Base-by-base conservation (phyloP, 2,329 filamentous ascomycete species). In the Pseudocercospora eumusae region DNA sequence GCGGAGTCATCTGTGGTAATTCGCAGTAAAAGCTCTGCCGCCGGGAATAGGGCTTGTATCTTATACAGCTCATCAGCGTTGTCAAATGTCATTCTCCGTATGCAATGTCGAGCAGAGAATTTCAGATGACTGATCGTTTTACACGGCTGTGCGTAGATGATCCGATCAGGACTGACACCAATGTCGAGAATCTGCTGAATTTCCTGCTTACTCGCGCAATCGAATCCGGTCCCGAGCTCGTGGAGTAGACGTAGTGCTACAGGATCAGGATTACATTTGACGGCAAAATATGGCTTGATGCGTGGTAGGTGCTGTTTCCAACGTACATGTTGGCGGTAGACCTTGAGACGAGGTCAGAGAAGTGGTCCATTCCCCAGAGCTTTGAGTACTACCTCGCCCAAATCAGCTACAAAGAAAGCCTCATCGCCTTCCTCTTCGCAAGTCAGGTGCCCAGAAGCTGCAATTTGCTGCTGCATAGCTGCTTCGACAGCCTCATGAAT, bases 61-160 rank as follows among this genome's bases (percentile, higher is more conserved):
- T 99, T 99, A 86, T 93, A 92, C 56, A 99, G 86, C 83, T 99
- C 95, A 77, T 99, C 95, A 75, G 90, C 87, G 72, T 99, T 99
- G 84, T 99, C 95, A 75, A 99, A 98, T 1, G 95, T 99, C 93
- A 99, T 98, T 83, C 96, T 91, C 81, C 90, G 93, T 75, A 99
- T 93, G 69, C 89, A 89, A 69, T 88, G 83, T 75, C 87, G 84
- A 73, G 90, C 87, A 67, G 96, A 95, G 74, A 92, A 96, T 74
- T 93, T 92, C 66, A 99, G 84, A 78, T 97, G 98, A 53, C 93
- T 97, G 81, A 95, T 96, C 73, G 95, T 98, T 87, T 99, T 99
- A 89, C 95, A 98, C 59, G 95, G 95, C 81, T 99, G 95, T 56
- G 95, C 95, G 75, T 98, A 99, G 80, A 99, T 97, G 82, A 99